Percentiles rank a stretch among this genome's conserved stretches.
These are phyloP conservation scores for Albophoma yamanashiensis DNA, from an alignment of 2,329 filamentous ascomycete genomes.

Conservation along the genomic window DNA sequence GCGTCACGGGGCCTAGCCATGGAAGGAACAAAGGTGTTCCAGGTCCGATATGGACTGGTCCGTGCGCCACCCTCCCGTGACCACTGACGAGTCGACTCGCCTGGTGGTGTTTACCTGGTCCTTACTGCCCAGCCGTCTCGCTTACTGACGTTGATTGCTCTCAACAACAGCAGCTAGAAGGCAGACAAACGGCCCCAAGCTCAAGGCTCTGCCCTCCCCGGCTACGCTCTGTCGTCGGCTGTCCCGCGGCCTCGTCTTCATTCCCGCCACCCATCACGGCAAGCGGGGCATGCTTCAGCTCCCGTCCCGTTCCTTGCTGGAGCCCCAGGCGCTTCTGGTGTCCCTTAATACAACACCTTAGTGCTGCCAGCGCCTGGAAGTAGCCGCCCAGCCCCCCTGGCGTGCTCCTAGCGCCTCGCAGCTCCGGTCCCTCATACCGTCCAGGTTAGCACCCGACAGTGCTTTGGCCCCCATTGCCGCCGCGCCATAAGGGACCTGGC, in stretches of 20 bases:
- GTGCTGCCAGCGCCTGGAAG: background rate
- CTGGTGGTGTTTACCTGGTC: background rate
- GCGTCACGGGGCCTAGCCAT: background rate
- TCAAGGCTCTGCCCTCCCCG: background rate
- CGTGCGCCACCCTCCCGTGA: background rate
- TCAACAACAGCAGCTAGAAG: background rate
- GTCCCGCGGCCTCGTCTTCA: background rate
- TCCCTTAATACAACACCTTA: background rate
- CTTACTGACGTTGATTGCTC: too few relatives aligned
- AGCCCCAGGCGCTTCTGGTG: background rate
- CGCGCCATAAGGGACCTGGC: background rate
- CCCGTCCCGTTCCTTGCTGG: background rate
- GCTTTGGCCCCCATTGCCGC: background rate
- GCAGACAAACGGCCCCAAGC: background rate
- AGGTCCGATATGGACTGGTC: background rate
- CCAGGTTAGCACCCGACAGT: background rate
- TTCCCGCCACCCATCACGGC: background rate
- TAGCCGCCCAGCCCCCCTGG: background rate
- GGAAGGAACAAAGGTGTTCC: background rate
- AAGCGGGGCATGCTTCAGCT: background rate
- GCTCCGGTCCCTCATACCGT: background rate
- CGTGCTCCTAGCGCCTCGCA: background rate
- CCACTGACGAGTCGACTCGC: background rate
- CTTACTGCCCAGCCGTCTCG: too few relatives aligned
- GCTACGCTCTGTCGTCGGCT: background rate